A percentile compares a stretch with the other conserved stretches of the same genome.
These are phyloP conservation scores for Rosa hybrid DNA, from an alignment of 331 rosid species.

Conservation along the genomic window DNA sequence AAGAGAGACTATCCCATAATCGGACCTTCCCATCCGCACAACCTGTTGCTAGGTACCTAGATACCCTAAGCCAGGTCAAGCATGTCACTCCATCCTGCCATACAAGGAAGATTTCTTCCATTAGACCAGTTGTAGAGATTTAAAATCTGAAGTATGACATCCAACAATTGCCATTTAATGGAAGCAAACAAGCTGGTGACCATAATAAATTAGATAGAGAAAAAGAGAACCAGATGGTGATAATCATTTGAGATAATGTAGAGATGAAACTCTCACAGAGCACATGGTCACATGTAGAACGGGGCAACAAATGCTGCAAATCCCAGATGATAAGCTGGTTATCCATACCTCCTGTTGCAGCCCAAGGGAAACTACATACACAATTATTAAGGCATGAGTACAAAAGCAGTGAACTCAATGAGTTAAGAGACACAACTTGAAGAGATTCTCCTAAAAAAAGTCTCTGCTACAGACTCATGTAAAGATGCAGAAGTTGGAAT, in stretches of 20 bases:
- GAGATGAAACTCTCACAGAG: constrained; percentile 39
- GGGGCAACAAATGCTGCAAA: constrained; percentile 61
- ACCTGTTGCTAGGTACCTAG: constrained; percentile 63
- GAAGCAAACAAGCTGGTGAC: not conserved
- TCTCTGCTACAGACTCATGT: not conserved
- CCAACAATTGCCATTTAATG: not conserved
- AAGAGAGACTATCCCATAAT: constrained; percentile 75
- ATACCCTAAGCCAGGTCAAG: constrained; percentile 74
- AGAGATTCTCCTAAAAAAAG: not conserved
- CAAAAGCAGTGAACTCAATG: not conserved
- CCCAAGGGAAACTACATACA: constrained; percentile 65
- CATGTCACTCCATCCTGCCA: constrained; percentile 75
- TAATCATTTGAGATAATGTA: not conserved
- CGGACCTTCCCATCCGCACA: constrained; percentile 73
- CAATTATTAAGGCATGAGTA: constrained; percentile 18
- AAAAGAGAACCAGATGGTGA: not conserved
- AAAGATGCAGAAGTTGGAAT: not conserved
- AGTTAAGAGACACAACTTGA: not conserved
- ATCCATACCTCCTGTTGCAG: constrained; percentile 89
- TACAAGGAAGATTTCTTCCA: constrained; percentile 16
- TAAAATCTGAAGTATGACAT: not conserved
- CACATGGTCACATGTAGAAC: constrained; percentile 75
- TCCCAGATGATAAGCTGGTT: constrained; percentile 75
- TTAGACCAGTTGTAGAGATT: constrained; percentile 17
- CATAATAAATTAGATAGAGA: not conserved